Evolutionary conservation across 805 yeast genomes (phyloP), one percentile per base, ranked within the genome.

Genomic region (Brettanomyces sp.): DNA sequence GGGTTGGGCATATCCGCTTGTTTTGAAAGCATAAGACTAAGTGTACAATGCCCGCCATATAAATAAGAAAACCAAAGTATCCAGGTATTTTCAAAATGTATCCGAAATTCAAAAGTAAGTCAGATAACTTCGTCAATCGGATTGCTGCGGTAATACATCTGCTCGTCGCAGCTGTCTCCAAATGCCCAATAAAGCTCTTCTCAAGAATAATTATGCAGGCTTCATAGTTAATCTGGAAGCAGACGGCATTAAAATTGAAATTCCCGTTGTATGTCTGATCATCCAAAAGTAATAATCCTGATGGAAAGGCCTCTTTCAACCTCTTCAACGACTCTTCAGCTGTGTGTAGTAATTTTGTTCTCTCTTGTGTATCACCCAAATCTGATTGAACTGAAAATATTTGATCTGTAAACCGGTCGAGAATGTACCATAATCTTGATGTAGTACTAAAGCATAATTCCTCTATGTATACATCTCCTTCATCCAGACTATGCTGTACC

Each of bases 381-480:
- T 64, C 68, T 41, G 59, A 58, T 33, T 55, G 56, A 13, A 54
- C 53, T 0, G 67, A 61, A 34, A 57, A 55, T 3, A 64, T 63
- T 46, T 64, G 68, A 49, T 64, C 68, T 30, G 57, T 52, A 42
- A 60, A 64, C 36, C 68, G 47, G 43, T 64, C 68, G 40, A 47
- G 50, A 3, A 62, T 58, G 44, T 64, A 64, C 60, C 61, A 59
- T 9, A 63, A 41, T 34, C 66, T 52, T 1, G 59, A 47, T 12
- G 46, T 44, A 36, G 54, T 60, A 12, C 64, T 52, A 30, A 63
- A 63, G 5, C 53, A 45, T n/a, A 56, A 35, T 30, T 64, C 68
- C 6, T 48, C 35, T 1, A 53, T 14, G 42, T 58, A 54, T 13
- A 40, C 35, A 0, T 47, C 42, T 3, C 37, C 41, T 35, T 47